Evolutionary conservation across 1,284 basidiomycete species (phyloP), one percentile per base, ranked within the genome.

Genomic region (Sparassis latifolia): DNA sequence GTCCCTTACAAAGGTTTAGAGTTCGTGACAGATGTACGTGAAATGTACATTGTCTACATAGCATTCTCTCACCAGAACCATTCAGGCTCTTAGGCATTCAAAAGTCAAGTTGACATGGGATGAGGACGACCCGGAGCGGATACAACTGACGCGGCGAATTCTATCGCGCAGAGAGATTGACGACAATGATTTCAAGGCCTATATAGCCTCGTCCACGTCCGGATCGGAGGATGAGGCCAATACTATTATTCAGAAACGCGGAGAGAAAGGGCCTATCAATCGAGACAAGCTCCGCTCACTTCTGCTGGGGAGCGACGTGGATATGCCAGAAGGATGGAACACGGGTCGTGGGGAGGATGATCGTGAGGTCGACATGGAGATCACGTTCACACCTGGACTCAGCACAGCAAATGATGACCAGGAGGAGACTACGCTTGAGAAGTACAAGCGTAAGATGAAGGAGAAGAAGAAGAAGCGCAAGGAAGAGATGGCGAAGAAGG

Each of bases 31-130:
- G 92, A 96, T 65, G 93, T 93, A 61, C 31, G n/a, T 39, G 37
- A 35, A 41, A 4, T 2, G 29, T 32, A 32, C 43, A 9, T 20
- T 39, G 32, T 35, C 38, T 20, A 29, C 2, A 31, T 12, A 37
- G 41, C 3, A 50, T 27, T 31, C 37, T 33, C 48, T 48, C 29
- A 28, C 33, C 39, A 44, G 33, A 50, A 32, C n/a, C 35, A 42
- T 20, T 2, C 57, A 96, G 91, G 95, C 95, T 5, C 80, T 99
- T n/a, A 87, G 97, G 5, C 95, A 99, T 67, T 99, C 97, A 10
- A 95, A 93, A 72, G 96, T 99, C 58, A 96, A 92, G 63, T 77
- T 99, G 30, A 98, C 96, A 6, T 99, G 97, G 97, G 97, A 99
- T 63, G 92, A 95, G 56, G 97, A 99, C 67, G 96, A 99, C 62